phyloP scores from a whole-genome alignment of 2,329 filamentous ascomycete species.

The Cladorrhinum sp. region DNA sequence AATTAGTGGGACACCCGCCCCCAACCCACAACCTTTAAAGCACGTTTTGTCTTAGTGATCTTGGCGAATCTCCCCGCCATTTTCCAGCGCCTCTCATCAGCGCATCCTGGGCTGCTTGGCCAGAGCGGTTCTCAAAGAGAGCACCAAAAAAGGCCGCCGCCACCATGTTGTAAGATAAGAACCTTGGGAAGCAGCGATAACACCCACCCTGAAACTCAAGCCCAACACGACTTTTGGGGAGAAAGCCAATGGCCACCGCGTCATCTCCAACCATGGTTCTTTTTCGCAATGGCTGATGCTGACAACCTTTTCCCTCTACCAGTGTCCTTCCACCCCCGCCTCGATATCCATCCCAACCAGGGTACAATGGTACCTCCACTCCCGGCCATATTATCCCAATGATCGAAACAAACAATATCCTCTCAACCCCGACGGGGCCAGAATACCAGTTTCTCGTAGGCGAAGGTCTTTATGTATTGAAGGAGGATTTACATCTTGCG shows the following conservation, averaged over 20 bases:
- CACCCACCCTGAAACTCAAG: too few relatives aligned
- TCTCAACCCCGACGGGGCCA: conserved; percentile 74
- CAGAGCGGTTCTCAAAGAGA: conserved; percentile 3
- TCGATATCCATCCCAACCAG: conserved; percentile 72
- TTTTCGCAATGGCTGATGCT: conserved; percentile 19
- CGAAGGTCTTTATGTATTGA: conserved; percentile 88
- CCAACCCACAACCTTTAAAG: neutral
- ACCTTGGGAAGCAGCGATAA: neutral
- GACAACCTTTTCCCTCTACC: conserved; percentile 8
- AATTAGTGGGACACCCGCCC: neutral
- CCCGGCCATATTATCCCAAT: conserved; percentile 68
- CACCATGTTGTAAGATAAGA: conserved; percentile 23
- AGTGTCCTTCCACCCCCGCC: conserved; percentile 85
- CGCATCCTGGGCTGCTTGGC: neutral
- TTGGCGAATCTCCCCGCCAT: conserved; percentile 7
- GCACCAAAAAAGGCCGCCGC: neutral
- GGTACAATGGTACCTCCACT: conserved; percentile 69
- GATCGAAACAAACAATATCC: conserved; percentile 90
- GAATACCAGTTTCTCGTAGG: conserved; percentile 90
- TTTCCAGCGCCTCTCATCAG: conserved; percentile 1
- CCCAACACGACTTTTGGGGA: neutral
- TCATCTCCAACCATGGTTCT: neutral
- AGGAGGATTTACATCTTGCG: conserved; percentile 87
- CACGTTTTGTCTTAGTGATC: conserved; percentile 6
- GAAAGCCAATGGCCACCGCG: neutral